Percentiles rank a stretch among this genome's conserved stretches.
Evolutionary conservation across 768 basidiomycete genomes (phyloP).

Genomic region (Suillus clintonianus): DNA sequence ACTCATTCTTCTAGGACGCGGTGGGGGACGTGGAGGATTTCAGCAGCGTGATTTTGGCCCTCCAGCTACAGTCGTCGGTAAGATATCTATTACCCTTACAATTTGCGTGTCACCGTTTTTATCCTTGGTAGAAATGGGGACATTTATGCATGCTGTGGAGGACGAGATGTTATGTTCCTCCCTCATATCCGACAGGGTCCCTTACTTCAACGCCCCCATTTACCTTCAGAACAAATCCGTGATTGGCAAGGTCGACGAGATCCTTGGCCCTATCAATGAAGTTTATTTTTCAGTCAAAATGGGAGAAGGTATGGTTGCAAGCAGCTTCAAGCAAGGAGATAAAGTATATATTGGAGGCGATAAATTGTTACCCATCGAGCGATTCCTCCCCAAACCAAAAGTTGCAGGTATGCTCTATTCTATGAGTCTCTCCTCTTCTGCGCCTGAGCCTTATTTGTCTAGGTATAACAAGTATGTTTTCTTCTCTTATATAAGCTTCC

Average conservation of each 20-base stretch:
- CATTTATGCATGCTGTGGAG: conserved; percentile 94
- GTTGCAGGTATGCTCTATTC: conserved; percentile 56
- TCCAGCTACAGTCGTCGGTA: conserved; percentile 78
- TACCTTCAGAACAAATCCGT: conserved; percentile 95
- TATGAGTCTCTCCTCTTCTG: conserved; percentile 8
- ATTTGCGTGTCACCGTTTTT: conserved; percentile 10
- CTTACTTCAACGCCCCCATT: conserved; percentile 98
- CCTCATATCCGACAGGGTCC: conserved; percentile 84
- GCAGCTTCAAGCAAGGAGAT: conserved; percentile 95
- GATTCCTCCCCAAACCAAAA: conserved; percentile 97
- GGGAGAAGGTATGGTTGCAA: conserved; percentile 93
- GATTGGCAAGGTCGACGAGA: conserved; percentile 98
- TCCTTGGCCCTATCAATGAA: conserved; percentile 98
- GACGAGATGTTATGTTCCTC: conserved; percentile 97
- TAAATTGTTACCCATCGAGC: conserved; percentile 93
- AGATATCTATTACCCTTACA: conserved; percentile 13
- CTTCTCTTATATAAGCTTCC: conserved; percentile 3
- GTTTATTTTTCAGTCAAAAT: conserved; percentile 98
- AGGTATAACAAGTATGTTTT: conserved; percentile 26
- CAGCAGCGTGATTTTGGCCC: conserved; percentile 75
- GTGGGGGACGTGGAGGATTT: conserved; percentile 70
- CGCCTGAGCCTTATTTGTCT: conserved; percentile 12
- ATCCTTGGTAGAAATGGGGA: conserved; percentile 74
- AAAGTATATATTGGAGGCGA: conserved; percentile 98
- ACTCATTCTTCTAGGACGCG: conserved; percentile 44